Evolutionary conservation across 2,329 filamentous ascomycete genomes (phyloP), one percentile per base, ranked within the genome.

Genomic region (Dendrostoma leiphaemia): DNA sequence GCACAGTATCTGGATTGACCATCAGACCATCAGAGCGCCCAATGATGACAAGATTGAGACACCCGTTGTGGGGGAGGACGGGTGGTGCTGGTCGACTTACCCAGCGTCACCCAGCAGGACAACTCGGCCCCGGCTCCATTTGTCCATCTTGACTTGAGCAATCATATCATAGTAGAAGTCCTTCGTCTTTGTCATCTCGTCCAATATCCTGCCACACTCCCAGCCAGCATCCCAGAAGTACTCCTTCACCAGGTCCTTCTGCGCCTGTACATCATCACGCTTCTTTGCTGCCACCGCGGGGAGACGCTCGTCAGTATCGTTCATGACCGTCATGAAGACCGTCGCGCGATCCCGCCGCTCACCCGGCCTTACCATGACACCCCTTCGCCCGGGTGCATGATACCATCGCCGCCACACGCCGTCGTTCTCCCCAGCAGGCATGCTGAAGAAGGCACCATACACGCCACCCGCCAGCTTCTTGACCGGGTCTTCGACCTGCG

Each of bases 31-130:
- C n/a, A n/a, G n/a, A n/a, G n/a, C n/a, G n/a, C n/a, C n/a, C n/a
- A n/a, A n/a, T n/a, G n/a, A n/a, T n/a, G n/a, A n/a, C n/a, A n/a
- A n/a, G n/a, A n/a, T n/a, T n/a, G n/a, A n/a, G n/a, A n/a, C n/a
- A n/a, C n/a, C n/a, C n/a, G n/a, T n/a, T n/a, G n/a, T n/a, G n/a
- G n/a, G 13, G 6, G 6, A 10, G 26, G 3, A 21, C 13, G 24
- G 26, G n/a, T n/a, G n/a, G n/a, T n/a, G n/a, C n/a, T n/a, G n/a
- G n/a, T n/a, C n/a, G 28, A 48, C 54, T 56, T 28, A 60, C 8
- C 66, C 77, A 15, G 80, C 75, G 55, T 83, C 79, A 4, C 78
- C 79, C 0, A 82, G 48, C 0, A 79, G 62, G 0, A 72, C 71
- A 7, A 79, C 54, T 21, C 54, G 44, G 4, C 72, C 72, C 4